Base-by-base conservation (phyloP, 2,329 filamentous ascomycete species). In the Exophiala viscosa region DNA sequence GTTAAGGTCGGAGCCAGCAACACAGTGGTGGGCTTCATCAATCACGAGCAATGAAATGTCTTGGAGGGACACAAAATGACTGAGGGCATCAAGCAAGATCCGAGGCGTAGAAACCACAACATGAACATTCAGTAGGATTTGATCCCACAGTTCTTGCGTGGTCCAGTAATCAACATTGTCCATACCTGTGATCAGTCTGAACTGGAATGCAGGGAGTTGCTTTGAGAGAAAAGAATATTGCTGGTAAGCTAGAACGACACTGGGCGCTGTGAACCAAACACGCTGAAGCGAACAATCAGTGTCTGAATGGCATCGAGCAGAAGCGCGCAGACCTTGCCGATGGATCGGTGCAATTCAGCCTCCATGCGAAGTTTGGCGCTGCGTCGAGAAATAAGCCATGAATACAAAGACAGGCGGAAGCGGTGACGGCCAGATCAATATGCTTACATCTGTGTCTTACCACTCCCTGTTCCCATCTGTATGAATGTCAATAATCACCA, bases 11-110 rank as follows among this genome's bases (percentile, higher is more conserved):
- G 85, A 78, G 1, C 80, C 82, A 14, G 76, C 74, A 4, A 76
- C 77, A 60, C 87, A 92, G 65, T 90, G 84, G 65, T 95, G 90
- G 8, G 87, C 90, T 82, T 96, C 90, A 64, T 96, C 90, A 61
- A 95, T 87, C 0, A 95, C 78, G 13, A 95, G 70, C 3, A 96
- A 73, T 4, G 84, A 76, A 17, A 95, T 69, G 2, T 73, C 74
- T 0, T 73, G 65, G 62, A 95, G 78, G 1, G 67, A 74, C 1
- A 95, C 79, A 65, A 95, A 95, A 0, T 93, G 88, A 1, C 70
- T 73, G 36, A 95, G 74, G 2, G 88, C 88, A 68, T 95, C 87
- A 2, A 82, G 72, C 10, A 95, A 75, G 1, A 95, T 78, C 54
- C 87, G 84, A 54, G 86, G 84, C 0, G 90, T 93, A 0, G 87